Evolutionary conservation across 1,284 basidiomycete genomes (phyloP), one percentile per base, ranked within the genome.

Genomic region (Leccinum solheimii): DNA sequence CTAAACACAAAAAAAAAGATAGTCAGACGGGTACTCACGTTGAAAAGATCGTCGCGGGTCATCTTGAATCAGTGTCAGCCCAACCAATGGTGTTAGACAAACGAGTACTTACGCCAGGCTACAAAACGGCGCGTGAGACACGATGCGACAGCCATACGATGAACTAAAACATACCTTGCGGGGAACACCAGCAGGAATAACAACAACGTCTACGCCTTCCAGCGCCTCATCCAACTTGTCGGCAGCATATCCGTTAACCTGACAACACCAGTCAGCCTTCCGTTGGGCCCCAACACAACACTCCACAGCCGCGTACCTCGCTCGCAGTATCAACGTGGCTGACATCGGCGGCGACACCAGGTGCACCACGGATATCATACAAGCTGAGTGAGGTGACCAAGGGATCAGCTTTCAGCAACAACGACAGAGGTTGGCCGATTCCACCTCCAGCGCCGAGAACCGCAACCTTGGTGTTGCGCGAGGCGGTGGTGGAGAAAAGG

Each of bases 41-140:
- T 97, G 90, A 99, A 99, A 66, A 99, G 92, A 78, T 99, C 97
- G 77, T 99, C 97, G 81, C 97, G 94, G 79, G 91, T 94, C 95
- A 95, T 94, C 88, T 90, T 67, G 56, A 34, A 61, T 67, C 57
- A 70, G 73, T 62, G 65, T 77, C 76, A 75, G 67, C 21, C 1
- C 59, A 32, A 56, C 5, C 14, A 13, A 57, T 8, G 9, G 5
- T 19, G 14, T 8, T 5, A 52, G 66, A 77, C 67, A 66, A 60
- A 56, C 58, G 58, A 69, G 56, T 60, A 64, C 88, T 86, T 80
- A 91, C 88, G 64, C 88, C 87, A 68, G 89, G 90, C 89, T 91
- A 67, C 38, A 68, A 64, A 56, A 66, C 58, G 59, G 38, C 55
- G 62, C 56, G 64, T 79, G 60, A 76, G 75, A 71, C 50, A 67